Conservation (phyloP, 768 basidiomycete species). For the Rhizopogon rudus region DNA sequence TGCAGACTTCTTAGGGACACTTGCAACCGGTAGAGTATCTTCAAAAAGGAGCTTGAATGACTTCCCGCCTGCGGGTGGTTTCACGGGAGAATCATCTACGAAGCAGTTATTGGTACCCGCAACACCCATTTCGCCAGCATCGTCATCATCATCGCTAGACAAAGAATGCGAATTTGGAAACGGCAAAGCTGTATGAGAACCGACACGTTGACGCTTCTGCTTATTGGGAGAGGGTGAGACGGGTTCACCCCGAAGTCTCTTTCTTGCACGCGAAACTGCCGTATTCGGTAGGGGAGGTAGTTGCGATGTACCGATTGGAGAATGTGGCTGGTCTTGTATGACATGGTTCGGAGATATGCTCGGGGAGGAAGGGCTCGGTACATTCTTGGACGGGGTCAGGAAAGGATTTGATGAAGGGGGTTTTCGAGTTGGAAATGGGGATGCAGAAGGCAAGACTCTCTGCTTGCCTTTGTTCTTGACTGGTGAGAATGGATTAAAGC, state of each 20-base stretch:
- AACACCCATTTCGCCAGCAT: slow-evolving; percentile 23
- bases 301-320: slow-evolving; percentile 8
- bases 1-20: slow-evolving; percentile 11
- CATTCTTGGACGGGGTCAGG: slow-evolving; percentile 37
- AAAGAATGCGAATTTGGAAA: slow-evolving; percentile 29
- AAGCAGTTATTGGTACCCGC: slow-evolving; percentile 39
- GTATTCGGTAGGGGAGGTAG: slow-evolving; percentile 21
- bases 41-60: slow-evolving; percentile 69
- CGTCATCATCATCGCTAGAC: slow-evolving; percentile 32
- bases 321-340: slow-evolving; percentile 25
- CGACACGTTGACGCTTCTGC: slow-evolving; percentile 61
- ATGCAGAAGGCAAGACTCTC: slow-evolving; percentile 18
- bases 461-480: slow-evolving; percentile 57
- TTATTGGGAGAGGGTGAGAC: slow-evolving; percentile 82
- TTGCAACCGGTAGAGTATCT: slow-evolving; percentile 31
- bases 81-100: slow-evolving; percentile 69
- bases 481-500: slow-evolving; percentile 79
- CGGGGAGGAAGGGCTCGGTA: slow-evolving; percentile 20
- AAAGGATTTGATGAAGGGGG: slow-evolving; percentile 35
- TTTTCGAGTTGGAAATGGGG: slow-evolving; percentile 15
- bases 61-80: slow-evolving; percentile 50
- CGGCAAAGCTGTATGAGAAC: slow-evolving; percentile 34
- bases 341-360: slow-evolving; percentile 38
- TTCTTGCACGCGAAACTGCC: slow-evolving; percentile 66
- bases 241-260: slow-evolving; percentile 76